Percentiles rank a stretch among this genome's conserved stretches.
Conservation (phyloP, 306 rosid genomes). For the Medicago arabica region DNA sequence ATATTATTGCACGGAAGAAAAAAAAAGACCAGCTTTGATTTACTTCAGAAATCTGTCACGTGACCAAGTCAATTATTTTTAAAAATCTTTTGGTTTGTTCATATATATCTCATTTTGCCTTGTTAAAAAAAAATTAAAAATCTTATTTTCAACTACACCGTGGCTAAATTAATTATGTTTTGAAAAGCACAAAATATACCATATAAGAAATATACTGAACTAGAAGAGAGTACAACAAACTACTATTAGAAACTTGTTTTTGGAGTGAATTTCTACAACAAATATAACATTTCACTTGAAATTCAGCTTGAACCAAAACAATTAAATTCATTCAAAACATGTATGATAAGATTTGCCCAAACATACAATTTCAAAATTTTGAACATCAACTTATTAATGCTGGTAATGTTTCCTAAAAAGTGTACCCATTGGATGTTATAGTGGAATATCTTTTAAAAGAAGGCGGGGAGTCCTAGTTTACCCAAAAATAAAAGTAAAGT, state of each 20-base stretch:
- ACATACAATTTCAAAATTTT: neutral
- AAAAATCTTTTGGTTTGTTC: no score
- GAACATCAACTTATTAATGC: neutral
- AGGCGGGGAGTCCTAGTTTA: slow-evolving; percentile 42
- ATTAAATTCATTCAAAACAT: neutral
- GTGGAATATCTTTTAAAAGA: slow-evolving; percentile 48
- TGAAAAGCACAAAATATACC: no score
- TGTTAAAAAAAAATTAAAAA: no score
- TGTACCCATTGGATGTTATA: slow-evolving; percentile 34
- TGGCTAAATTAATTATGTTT: slow-evolving; percentile 4
- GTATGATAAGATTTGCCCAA: neutral
- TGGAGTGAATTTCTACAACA: neutral
- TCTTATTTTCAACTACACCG: neutral
- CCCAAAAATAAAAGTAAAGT: slow-evolving; percentile 40
- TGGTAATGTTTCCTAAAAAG: slow-evolving; percentile 30
- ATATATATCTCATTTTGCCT: no score
- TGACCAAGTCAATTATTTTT: slow-evolving; percentile 30
- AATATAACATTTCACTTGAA: neutral
- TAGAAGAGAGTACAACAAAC: no score
- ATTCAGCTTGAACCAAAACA: neutral
- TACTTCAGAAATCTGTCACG: slow-evolving; percentile 23
- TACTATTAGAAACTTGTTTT: neutral
- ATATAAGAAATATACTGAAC: no score
- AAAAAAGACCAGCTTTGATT: neutral
- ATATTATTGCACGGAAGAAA: neutral